These are phyloP conservation scores for Corymbia calophylla DNA, from an alignment of 441 rosid species.

Conservation along the genomic window DNA sequence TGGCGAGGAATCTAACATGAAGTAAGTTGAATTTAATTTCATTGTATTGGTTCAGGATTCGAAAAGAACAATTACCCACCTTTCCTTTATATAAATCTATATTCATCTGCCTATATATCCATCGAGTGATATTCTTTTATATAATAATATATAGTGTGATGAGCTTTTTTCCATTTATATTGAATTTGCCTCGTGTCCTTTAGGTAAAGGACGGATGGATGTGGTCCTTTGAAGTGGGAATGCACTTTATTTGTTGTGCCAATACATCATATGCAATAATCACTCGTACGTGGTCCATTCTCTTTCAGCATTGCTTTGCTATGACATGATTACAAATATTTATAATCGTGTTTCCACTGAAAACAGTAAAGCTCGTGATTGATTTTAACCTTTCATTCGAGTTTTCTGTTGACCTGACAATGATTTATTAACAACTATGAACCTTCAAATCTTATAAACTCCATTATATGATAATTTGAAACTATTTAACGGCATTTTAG, in stretches of 20 bases:
- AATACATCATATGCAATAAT: not conserved
- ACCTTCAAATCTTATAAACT: not conserved
- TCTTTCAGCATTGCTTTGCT: not conserved
- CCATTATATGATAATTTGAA: not conserved
- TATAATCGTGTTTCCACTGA: not conserved
- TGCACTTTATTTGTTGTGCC: not conserved
- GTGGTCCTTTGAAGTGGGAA: not conserved
- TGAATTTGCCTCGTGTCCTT: not conserved
- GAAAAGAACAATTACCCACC: not conserved
- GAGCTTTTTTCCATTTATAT: not conserved
- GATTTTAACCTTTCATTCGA: not conserved
- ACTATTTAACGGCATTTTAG: not conserved
- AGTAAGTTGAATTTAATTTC: not conserved
- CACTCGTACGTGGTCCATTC: not conserved
- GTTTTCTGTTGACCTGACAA: not conserved
- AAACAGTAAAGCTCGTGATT: not conserved
- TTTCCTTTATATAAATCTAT: not conserved
- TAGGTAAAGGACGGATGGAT: not conserved
- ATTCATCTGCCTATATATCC: not conserved
- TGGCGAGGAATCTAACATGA: not conserved
- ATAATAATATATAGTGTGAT: not conserved
- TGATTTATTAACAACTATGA: not conserved
- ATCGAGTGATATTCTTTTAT: not conserved
- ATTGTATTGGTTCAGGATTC: not conserved
- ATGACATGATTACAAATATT: not conserved